A percentile compares a stretch with the other conserved stretches of the same genome.
Conservation (phyloP, 108 stramenopile genomes). For the Fragilariopsis cylindrus region DNA sequence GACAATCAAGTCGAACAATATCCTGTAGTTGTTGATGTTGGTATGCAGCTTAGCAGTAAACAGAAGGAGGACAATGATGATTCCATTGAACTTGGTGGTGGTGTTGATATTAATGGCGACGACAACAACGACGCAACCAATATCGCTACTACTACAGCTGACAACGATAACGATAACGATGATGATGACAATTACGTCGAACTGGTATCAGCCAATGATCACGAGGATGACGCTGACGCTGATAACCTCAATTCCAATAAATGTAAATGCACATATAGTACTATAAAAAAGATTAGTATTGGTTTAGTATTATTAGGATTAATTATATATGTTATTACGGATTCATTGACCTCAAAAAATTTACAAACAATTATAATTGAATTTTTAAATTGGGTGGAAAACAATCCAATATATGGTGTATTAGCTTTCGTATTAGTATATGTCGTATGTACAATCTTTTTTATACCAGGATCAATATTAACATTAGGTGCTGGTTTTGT, state of each 20-base stretch:
- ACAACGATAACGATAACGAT: neutral
- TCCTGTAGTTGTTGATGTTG: no score
- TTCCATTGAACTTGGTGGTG: no score
- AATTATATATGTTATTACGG: conserved; percentile 52
- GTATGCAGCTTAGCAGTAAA: no score
- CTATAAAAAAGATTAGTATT: conserved; percentile 31
- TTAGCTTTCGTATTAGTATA: conserved; percentile 62
- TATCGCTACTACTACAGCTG: neutral
- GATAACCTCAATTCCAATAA: neutral
- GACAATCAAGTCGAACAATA: no score
- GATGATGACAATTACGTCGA: no score
- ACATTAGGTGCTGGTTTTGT: conserved; percentile 79
- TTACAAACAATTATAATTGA: conserved; percentile 28
- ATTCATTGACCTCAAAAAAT: conserved; percentile 44
- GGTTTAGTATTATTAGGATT: conserved; percentile 38
- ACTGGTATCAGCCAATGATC: neutral
- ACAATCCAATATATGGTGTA: conserved; percentile 51
- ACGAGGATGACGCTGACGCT: neutral
- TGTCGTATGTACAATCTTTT: conserved; percentile 59
- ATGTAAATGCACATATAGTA: neutral
- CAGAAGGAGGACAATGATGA: no score
- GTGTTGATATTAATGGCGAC: no score
- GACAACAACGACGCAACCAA: no score
- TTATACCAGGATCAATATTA: conserved; percentile 68
- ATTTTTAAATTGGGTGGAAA: conserved; percentile 65